Conservation (phyloP, 306 rosid genomes). For the Cicer yamashitae region DNA sequence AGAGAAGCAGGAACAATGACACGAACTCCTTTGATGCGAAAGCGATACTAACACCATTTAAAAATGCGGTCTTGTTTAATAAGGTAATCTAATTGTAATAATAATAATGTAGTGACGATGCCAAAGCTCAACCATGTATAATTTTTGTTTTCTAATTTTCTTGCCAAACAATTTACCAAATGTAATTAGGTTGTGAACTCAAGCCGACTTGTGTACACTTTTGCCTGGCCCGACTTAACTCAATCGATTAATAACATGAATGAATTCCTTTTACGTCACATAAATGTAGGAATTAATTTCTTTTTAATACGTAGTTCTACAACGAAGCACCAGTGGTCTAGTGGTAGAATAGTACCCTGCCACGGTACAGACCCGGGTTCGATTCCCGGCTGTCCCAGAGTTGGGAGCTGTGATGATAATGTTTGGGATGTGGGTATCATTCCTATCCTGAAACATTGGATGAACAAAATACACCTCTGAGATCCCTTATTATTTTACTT, state of each 20-base stretch:
- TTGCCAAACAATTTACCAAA: background rate
- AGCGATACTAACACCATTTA: background rate
- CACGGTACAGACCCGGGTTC: conserved; percentile 77
- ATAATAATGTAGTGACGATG: conserved; percentile 41
- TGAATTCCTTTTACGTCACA: too few relatives aligned
- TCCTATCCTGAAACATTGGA: too few relatives aligned
- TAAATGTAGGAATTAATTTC: too few relatives aligned
- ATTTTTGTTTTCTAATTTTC: conserved; percentile 6
- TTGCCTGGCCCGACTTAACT: conserved; percentile 1
- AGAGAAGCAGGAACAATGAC: background rate
- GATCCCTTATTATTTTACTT: too few relatives aligned
- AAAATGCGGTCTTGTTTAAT: background rate
- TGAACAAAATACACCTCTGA: too few relatives aligned
- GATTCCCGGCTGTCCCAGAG: conserved; percentile 82
- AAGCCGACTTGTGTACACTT: background rate
- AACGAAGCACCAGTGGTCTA: conserved; percentile 84
- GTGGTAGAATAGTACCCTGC: conserved; percentile 96
- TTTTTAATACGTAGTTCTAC: too few relatives aligned
- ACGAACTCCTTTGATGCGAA: background rate
- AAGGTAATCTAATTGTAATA: background rate
- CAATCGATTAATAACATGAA: background rate
- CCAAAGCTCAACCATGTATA: conserved; percentile 51
- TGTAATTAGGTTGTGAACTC: background rate
- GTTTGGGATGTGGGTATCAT: too few relatives aligned
- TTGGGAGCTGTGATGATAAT: too few relatives aligned